A percentile compares a stretch with the other conserved stretches of the same genome.
phyloP scores from a whole-genome alignment of 2,329 filamentous ascomycete genomes.

The Sporothrix inflata region DNA sequence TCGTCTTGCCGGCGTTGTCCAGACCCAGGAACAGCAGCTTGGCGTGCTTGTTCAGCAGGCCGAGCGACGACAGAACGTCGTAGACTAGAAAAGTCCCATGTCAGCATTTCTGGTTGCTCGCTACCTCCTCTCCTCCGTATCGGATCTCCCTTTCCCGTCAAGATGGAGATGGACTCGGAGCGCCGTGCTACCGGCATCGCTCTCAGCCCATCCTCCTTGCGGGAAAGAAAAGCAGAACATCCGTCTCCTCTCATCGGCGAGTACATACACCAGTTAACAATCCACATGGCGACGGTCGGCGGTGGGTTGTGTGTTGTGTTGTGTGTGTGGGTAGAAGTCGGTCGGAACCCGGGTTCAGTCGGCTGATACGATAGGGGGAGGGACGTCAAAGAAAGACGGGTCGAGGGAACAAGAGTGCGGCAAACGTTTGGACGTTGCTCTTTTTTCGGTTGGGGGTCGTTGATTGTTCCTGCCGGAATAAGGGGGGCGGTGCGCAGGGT shows the following conservation, averaged over 20 bases:
- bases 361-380: neutral
- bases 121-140: neutral
- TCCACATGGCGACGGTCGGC: slow-evolving; percentile 70
- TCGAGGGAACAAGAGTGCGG: neutral
- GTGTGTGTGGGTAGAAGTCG: neutral
- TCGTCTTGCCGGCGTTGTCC: slow-evolving; percentile 94
- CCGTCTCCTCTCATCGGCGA: neutral
- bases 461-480: neutral
- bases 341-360: neutral
- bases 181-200: neutral
- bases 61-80: slow-evolving; percentile 84
- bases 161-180: neutral
- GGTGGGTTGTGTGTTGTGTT: neutral
- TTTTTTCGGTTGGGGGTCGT: neutral
- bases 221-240: too few species aligned
- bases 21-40: slow-evolving; percentile 93
- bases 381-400: neutral
- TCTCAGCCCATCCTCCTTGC: slow-evolving; percentile 13
- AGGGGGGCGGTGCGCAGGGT: neutral
- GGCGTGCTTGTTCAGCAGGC: slow-evolving; percentile 92
- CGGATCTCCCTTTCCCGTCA: neutral
- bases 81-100: slow-evolving; percentile 63
- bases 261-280: slow-evolving; percentile 89
- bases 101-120: slow-evolving; percentile 36
- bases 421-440: neutral